A percentile compares a stretch with the other conserved stretches of the same genome.
phyloP scores from a whole-genome alignment of 257 asterid species.

The Verbena officinalis region DNA sequence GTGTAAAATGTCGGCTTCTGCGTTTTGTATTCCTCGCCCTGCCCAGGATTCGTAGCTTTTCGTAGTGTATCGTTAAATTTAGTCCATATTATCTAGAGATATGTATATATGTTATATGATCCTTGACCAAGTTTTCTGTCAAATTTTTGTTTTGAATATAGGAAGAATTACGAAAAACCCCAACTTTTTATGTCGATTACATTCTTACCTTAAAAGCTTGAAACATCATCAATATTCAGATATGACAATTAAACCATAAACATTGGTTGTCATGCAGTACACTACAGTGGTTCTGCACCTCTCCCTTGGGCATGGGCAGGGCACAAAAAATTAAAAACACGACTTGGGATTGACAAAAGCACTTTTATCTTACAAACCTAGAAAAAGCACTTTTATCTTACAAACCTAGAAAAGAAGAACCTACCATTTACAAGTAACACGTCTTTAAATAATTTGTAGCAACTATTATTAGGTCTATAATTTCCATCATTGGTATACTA shows the following conservation, averaged over 20 bases:
- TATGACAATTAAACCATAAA: no score
- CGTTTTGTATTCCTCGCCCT: background rate
- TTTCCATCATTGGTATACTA: background rate
- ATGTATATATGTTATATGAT: background rate
- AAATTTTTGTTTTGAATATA: no score
- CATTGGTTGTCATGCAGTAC: no score
- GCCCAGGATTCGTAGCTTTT: constrained; percentile 13
- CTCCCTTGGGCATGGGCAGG: no score
- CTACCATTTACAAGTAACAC: background rate
- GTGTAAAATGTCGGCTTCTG: constrained; percentile 32
- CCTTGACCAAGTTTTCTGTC: no score
- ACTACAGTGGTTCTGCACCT: no score
- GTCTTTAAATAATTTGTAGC: background rate
- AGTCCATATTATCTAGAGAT: constrained; percentile 6
- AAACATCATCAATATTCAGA: no score
- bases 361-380: background rate
- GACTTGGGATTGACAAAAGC: no score
- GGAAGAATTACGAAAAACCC: no score
- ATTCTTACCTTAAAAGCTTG: no score
- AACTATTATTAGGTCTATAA: background rate
- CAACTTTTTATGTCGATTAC: no score
- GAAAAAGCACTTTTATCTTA: background rate
- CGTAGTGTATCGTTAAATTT: background rate
- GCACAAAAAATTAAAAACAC: no score
- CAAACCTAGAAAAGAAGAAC: background rate